Conservation (phyloP, 768 basidiomycete species). For the Rhodotorula paludigena region DNA sequence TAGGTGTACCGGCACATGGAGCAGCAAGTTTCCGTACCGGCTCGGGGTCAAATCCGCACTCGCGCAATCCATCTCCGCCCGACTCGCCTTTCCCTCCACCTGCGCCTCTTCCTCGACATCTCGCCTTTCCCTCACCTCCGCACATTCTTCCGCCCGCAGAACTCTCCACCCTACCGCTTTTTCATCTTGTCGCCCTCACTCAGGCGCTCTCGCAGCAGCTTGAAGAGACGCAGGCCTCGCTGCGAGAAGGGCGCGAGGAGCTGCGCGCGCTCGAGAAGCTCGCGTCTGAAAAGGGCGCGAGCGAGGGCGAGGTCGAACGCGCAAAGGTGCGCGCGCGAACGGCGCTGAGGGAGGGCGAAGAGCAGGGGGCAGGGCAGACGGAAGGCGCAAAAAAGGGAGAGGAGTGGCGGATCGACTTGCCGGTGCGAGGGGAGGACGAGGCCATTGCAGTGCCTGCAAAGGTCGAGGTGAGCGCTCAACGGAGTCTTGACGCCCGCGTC, state of each 20-base stretch:
- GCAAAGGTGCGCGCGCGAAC: constrained; percentile 7
- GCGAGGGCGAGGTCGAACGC: constrained; percentile 15
- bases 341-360: neutral
- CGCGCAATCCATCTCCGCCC: neutral
- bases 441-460: neutral
- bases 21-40: neutral
- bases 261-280: constrained; percentile 23
- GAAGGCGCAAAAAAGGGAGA: neutral
- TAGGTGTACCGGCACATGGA: neutral
- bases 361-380: neutral
- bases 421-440: neutral
- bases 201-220: constrained; percentile 12
- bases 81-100: neutral
- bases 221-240: neutral
- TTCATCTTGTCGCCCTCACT: constrained; percentile 16
- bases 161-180: neutral
- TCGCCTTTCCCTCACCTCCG: constrained; percentile 6
- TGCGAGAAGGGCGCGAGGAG: neutral
- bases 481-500: no score
- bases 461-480: constrained; percentile 2
- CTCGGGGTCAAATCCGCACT: no score
- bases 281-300: constrained; percentile 8
- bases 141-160: neutral
- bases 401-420: constrained; percentile 22
- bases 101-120: neutral